Percentiles rank a stretch among this genome's conserved stretches.
These are phyloP conservation scores for Phytophthora pisi DNA, from an alignment of 352 stramenopile species.

Conservation along the genomic window DNA sequence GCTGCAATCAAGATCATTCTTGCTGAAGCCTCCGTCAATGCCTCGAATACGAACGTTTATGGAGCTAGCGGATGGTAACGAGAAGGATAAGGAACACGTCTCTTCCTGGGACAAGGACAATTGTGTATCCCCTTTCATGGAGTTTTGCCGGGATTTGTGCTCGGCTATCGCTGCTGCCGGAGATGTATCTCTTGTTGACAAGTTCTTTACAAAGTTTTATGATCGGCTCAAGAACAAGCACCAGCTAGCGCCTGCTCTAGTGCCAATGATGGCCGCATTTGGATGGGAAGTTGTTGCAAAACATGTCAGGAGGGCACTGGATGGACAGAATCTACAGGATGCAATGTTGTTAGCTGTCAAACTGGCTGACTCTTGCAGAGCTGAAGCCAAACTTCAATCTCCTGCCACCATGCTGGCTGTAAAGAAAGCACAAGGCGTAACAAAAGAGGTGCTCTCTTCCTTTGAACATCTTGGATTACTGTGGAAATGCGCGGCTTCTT, in stretches of 20 bases:
- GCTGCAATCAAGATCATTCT: background rate
- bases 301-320: background rate
- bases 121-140: background rate
- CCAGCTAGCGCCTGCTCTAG: background rate
- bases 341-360: background rate
- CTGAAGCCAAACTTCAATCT: background rate
- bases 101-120: background rate
- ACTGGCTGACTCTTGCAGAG: background rate
- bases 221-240: background rate
- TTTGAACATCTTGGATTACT: background rate
- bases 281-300: background rate
- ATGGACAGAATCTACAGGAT: background rate
- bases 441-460: background rate
- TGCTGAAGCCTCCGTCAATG: background rate
- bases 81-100: background rate
- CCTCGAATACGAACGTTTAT: background rate
- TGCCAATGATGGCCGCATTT: background rate
- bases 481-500: background rate
- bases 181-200: background rate
- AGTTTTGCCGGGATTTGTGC: slow-evolving; percentile 6
- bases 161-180: background rate
- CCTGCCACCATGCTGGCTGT: background rate
- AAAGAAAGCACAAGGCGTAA: background rate
- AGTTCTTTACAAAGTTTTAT: slow-evolving; percentile 6
- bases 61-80: background rate